Base-by-base conservation (phyloP, 495 filamentous ascomycete species). In the Penicillium roqueforti region DNA sequence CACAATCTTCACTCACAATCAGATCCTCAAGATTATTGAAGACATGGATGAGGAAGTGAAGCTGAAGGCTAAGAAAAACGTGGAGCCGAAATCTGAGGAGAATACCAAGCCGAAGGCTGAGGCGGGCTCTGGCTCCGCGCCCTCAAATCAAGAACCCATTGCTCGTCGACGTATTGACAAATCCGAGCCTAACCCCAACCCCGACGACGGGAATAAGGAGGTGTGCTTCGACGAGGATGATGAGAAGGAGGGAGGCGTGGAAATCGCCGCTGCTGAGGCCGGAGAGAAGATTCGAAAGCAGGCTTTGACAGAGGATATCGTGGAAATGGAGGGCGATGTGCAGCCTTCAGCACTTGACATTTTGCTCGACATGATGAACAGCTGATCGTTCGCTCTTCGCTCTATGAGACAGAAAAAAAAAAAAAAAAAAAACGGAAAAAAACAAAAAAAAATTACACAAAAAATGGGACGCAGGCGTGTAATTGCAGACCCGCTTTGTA, bases 291-390 rank as follows among this genome's bases (percentile, higher is more conserved):
- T 5, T 6, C 3, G 10, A 28, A 47, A 41, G 25, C 10, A 47
- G 9, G 39, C 28, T 7, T 40, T 45, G 8, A 38, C 31, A 20
- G 26, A 58, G 29, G 56, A 72, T 9, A 57, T 72, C 6, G 45
- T 69, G 2, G 68, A 76, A 43, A 52, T 63, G 23, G 58, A 66
- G 32, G 53, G 45, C 9, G 59, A 59, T 45, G 9, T 71, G 25
- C 58, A 73, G 56, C 59, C 65, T 3, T 58, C 49, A 20, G 63
- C 65, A n/a, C 40, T 69, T 18, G 67, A 71, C 23, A 6, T 14
- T 18, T 18, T 58, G 22, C 36, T 58, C 3, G 16, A 32, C 36
- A 39, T 50, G 47, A 39, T 50, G 7, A 29, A 39, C 9, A 7
- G 26, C 22, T 50, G n/a, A 37, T 13, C 1, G 9, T 6, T 22